A percentile compares a stretch with the other conserved stretches of the same genome.
These are phyloP conservation scores for Thermothelomyces thermophilus DNA, from an alignment of 2,329 filamentous ascomycete species.

Conservation along the genomic window DNA sequence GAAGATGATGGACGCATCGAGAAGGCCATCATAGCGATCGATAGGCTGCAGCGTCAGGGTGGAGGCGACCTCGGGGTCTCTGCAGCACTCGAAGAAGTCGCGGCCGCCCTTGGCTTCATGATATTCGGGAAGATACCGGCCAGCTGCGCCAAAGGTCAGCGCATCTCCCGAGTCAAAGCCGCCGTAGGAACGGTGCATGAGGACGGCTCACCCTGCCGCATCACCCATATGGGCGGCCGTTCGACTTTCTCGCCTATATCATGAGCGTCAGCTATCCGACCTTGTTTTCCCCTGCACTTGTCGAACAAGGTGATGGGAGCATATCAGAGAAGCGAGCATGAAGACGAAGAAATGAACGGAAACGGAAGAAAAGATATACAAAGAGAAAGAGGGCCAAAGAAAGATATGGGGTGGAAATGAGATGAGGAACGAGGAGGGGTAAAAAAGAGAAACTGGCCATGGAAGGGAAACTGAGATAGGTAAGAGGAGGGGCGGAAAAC, in stretches of 20 bases:
- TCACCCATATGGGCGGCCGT: slow-evolving; percentile 95
- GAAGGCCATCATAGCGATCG: slow-evolving; percentile 80
- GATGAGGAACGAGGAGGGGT: too few species aligned
- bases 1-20: slow-evolving; percentile 98
- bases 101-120: slow-evolving; percentile 84
- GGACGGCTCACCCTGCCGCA: slow-evolving; percentile 73
- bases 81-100: slow-evolving; percentile 98
- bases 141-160: slow-evolving; percentile 51
- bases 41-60: slow-evolving; percentile 92
- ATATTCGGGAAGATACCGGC: slow-evolving; percentile 95
- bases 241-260: slow-evolving; percentile 78
- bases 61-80: slow-evolving; percentile 84
- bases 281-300: too few species aligned
- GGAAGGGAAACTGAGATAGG: too few species aligned
- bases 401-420: too few species aligned
- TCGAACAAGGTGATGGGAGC: too few species aligned
- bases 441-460: too few species aligned
- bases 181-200: not conserved
- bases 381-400: not conserved
- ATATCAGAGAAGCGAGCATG: too few species aligned
- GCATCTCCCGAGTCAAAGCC: slow-evolving; percentile 11
- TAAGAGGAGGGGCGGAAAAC: too few species aligned
- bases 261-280: slow-evolving; percentile 17
- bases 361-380: not conserved
- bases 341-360: not conserved